Evolutionary conservation across 495 filamentous ascomycete genomes (phyloP).

Genomic region (Penicillium macrosclerotiorum): DNA sequence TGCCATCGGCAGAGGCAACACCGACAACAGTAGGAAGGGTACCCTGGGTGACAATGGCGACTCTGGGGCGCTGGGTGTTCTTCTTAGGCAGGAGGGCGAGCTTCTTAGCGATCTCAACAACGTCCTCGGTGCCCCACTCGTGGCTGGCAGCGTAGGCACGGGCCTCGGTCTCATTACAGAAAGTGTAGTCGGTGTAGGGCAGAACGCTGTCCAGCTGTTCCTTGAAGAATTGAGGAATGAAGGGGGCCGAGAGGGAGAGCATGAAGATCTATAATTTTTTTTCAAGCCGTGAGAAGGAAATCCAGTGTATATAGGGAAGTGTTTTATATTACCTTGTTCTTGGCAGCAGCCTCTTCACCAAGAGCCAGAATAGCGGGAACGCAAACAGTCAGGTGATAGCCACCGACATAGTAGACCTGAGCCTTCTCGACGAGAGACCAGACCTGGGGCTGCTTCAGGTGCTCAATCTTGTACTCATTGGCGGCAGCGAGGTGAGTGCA

Average conservation of each 20-base stretch:
- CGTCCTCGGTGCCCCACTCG: constrained; percentile 64
- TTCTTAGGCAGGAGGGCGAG: constrained; percentile 87
- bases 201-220: constrained; percentile 80
- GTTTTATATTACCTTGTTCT: constrained; percentile 65
- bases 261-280: constrained; percentile 60
- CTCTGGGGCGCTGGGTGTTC: constrained; percentile 73
- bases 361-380: constrained; percentile 86
- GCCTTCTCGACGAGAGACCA: constrained; percentile 89
- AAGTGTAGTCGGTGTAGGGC: constrained; percentile 92
- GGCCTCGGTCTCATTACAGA: constrained; percentile 97
- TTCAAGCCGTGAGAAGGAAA: constrained; percentile 4
- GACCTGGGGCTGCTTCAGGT: constrained; percentile 85
- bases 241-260: constrained; percentile 87
- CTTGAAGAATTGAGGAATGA: constrained; percentile 97
- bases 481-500: constrained; percentile 95
- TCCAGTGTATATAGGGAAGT: not conserved
- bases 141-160: constrained; percentile 80
- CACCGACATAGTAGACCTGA: constrained; percentile 86
- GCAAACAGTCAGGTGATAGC: constrained; percentile 86
- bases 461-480: constrained; percentile 93
- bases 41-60: constrained; percentile 91
- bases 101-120: constrained; percentile 82
- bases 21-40: constrained; percentile 84
- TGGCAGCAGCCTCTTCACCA: constrained; percentile 78
- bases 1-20: constrained; percentile 54